A percentile compares a stretch with the other conserved stretches of the same genome.
These are phyloP conservation scores for Hordeum pubiflorum DNA, from an alignment of 202 grass and related monocot genomes.

Conservation along the genomic window DNA sequence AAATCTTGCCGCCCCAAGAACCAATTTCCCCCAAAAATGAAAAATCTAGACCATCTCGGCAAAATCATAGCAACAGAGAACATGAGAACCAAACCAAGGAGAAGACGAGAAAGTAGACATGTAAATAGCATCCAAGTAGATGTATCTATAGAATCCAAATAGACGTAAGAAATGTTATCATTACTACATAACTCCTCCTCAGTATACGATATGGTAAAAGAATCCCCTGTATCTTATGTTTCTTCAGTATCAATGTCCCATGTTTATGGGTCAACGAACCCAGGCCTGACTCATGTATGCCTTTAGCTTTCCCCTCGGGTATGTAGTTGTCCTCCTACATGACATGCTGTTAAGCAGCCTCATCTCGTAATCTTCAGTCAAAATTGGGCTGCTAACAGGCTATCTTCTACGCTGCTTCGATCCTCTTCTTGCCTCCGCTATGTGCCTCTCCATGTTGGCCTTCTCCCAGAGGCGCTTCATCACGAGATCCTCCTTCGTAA, in stretches of 20 bases:
- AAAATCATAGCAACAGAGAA: no score
- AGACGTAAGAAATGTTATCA: neutral
- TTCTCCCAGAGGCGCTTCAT: slow-evolving; percentile 69
- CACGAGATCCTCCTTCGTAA: slow-evolving; percentile 57
- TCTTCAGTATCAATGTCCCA: neutral
- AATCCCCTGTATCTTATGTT: neutral
- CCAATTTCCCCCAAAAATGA: no score
- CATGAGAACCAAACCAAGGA: no score
- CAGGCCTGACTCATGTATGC: neutral
- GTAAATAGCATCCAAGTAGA: neutral
- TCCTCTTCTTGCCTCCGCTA: slow-evolving; percentile 58
- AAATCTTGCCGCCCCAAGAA: no score
- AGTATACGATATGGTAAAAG: neutral
- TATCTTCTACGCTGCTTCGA: slow-evolving; percentile 80
- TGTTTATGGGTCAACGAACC: neutral
- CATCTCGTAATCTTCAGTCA: neutral
- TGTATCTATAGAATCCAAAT: neutral
- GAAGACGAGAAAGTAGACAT: neutral
- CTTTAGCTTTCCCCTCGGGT: neutral
- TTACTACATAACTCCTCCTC: neutral
- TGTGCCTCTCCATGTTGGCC: slow-evolving; percentile 77
- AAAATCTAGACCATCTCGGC: no score
- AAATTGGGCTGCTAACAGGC: neutral
- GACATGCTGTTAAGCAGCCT: neutral
- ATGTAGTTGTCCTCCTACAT: neutral